Percentiles rank a stretch among this genome's conserved stretches.
These are phyloP conservation scores for Aspergillus heteromorphus DNA, from an alignment of 495 filamentous ascomycete species.

Conservation along the genomic window DNA sequence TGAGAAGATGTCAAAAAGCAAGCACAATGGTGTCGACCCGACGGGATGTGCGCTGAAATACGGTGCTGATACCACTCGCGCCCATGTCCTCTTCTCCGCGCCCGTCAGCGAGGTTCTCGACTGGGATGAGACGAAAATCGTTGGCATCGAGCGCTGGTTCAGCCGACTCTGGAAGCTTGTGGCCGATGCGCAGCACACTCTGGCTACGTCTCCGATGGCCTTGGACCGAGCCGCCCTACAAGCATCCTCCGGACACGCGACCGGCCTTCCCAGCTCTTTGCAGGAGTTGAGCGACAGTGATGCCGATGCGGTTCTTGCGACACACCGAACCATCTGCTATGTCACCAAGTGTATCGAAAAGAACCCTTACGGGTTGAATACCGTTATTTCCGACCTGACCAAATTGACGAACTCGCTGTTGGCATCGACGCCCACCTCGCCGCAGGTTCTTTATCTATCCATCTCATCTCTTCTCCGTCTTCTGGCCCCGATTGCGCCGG, in stretches of 20 bases:
- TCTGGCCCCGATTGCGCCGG: constrained; percentile 71
- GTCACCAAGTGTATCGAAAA: constrained; percentile 64
- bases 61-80: constrained; percentile 78
- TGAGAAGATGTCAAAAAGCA: constrained; percentile 97
- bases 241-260: constrained; percentile 16
- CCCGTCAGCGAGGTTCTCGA: constrained; percentile 77
- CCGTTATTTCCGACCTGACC: constrained; percentile 74
- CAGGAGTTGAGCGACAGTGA: constrained; percentile 43
- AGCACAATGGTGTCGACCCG: constrained; percentile 89
- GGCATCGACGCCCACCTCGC: constrained; percentile 27
- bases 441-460: constrained; percentile 30
- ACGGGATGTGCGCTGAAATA: constrained; percentile 61
- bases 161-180: constrained; percentile 58
- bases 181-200: constrained; percentile 23
- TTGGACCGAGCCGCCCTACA: constrained; percentile 17
- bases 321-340: constrained; percentile 61
- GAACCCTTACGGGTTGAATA: constrained; percentile 69
- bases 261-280: constrained; percentile 23
- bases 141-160: constrained; percentile 77
- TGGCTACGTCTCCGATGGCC: constrained; percentile 19
- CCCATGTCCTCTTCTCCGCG: constrained; percentile 83
- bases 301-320: constrained; percentile 52
- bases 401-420: constrained; percentile 64
- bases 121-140: constrained; percentile 82
- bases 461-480: constrained; percentile 57